These are phyloP conservation scores for Pseudogymnoascus sp. DNA, from an alignment of 2,329 filamentous ascomycete species.

Conservation along the genomic window DNA sequence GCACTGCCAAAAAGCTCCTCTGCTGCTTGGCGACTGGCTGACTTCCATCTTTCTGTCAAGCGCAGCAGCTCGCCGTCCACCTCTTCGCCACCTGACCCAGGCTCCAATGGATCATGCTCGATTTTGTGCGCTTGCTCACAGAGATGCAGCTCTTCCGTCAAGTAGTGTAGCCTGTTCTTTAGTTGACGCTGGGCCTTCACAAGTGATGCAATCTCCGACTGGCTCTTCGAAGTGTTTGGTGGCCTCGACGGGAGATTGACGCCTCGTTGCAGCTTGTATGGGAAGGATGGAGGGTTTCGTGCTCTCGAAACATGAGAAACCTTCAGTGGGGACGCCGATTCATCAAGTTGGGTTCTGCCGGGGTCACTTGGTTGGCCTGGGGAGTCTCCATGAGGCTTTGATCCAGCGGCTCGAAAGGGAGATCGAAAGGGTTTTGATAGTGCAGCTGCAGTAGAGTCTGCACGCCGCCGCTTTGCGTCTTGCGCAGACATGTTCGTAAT, in stretches of 20 bases:
- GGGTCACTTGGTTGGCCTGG: neutral
- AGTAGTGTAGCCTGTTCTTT: constrained; percentile 23
- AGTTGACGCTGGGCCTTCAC: constrained; percentile 28
- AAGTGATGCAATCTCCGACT: constrained; percentile 24
- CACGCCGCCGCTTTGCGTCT: constrained; percentile 53
- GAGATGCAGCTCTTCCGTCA: constrained; percentile 38
- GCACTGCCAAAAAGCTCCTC: constrained; percentile 58
- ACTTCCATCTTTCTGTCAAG: constrained; percentile 53
- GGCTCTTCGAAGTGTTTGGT: neutral
- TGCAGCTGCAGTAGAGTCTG: constrained; percentile 48
- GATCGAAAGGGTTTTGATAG: constrained; percentile 67
- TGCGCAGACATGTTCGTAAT: constrained; percentile 38
- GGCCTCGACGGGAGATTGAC: neutral
- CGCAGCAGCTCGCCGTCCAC: constrained; percentile 47
- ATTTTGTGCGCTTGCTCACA: constrained; percentile 45
- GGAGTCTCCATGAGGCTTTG: constrained; percentile 9
- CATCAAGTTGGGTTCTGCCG: neutral
- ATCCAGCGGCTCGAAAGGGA: constrained; percentile 42
- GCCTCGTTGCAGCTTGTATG: neutral
- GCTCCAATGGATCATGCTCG: constrained; percentile 26
- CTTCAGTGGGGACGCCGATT: neutral
- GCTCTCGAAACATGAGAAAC: neutral
- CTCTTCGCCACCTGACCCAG: constrained; percentile 8
- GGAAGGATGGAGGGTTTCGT: neutral
- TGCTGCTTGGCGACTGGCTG: constrained; percentile 51